Evolutionary conservation across 148 eudicot genomes (phyloP).

Genomic region (Spergularia marina): DNA sequence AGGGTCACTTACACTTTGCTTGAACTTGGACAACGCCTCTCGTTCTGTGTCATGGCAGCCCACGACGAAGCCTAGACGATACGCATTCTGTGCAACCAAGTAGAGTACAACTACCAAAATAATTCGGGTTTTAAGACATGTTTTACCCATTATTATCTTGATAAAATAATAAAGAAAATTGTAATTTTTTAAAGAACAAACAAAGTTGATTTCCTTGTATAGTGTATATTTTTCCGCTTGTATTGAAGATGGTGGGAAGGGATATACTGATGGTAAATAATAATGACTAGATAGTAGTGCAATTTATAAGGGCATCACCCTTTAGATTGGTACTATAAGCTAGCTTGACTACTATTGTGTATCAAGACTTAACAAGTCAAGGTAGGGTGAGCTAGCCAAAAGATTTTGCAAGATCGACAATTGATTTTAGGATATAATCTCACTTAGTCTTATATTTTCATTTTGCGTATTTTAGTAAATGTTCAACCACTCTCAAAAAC

Average conservation of each 20-base stretch:
- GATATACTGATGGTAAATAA: not conserved
- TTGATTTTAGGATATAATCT: no score
- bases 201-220: not conserved
- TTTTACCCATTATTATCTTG: not conserved
- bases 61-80: not conserved
- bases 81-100: not conserved
- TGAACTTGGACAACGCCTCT: constrained; percentile 23
- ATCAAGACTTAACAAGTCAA: no score
- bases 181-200: not conserved
- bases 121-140: not conserved
- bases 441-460: no score
- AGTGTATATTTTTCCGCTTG: not conserved
- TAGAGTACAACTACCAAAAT: not conserved
- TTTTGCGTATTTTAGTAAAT: no score
- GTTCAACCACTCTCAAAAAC: no score
- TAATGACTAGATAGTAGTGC: no score
- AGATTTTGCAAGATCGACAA: no score
- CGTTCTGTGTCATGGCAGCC: constrained; percentile 22
- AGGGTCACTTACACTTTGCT: constrained; percentile 17
- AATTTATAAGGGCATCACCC: no score
- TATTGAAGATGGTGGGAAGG: not conserved
- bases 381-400: no score
- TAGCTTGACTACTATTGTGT: no score
- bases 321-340: no score
- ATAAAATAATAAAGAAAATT: not conserved